A percentile compares a stretch with the other conserved stretches of the same genome.
Conservation (phyloP, 2,329 filamentous ascomycete species). For the Cercospora sp. region DNA sequence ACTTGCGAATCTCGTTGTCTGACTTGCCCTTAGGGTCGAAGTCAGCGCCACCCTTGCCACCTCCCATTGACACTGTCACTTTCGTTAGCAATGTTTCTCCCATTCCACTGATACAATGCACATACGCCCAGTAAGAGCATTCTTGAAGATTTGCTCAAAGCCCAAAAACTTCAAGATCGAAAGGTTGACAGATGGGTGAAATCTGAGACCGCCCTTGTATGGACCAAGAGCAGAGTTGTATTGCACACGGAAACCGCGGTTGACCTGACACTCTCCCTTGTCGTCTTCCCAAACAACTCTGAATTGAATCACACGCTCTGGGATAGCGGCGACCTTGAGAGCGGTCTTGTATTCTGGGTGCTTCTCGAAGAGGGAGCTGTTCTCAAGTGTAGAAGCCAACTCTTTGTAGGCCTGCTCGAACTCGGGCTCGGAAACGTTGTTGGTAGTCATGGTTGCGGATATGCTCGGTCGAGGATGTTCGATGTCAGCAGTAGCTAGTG, state of each 20-base stretch:
- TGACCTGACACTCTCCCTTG: conserved; percentile 82
- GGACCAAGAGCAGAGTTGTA: conserved; percentile 97
- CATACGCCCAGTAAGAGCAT: conserved; percentile 91
- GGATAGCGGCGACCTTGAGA: conserved; percentile 81
- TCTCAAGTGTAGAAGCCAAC: conserved; percentile 90
- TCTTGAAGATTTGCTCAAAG: conserved; percentile 99
- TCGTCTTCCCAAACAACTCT: conserved; percentile 96
- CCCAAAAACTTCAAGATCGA: conserved; percentile 90
- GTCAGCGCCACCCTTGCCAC: conserved; percentile 96
- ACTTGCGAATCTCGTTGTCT: conserved; percentile 94
- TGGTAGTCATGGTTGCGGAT: conserved; percentile 46
- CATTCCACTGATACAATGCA: conserved; percentile 31
- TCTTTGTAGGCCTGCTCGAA: conserved; percentile 66
- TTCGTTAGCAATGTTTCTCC: conserved; percentile 7
- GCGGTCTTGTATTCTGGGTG: conserved; percentile 93
- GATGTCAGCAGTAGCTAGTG: too few species aligned
- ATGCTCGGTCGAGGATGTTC: neutral
- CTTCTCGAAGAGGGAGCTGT: conserved; percentile 88
- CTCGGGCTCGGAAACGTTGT: conserved; percentile 84
- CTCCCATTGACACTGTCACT: conserved; percentile 78
- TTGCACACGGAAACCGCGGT: conserved; percentile 93
- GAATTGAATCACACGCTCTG: conserved; percentile 96
- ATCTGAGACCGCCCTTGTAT: conserved; percentile 95
- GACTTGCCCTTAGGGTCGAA: conserved; percentile 99
- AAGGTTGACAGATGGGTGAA: conserved; percentile 85